phyloP scores from a whole-genome alignment of 140 eudicot species.

The Stevia rebaudiana region DNA sequence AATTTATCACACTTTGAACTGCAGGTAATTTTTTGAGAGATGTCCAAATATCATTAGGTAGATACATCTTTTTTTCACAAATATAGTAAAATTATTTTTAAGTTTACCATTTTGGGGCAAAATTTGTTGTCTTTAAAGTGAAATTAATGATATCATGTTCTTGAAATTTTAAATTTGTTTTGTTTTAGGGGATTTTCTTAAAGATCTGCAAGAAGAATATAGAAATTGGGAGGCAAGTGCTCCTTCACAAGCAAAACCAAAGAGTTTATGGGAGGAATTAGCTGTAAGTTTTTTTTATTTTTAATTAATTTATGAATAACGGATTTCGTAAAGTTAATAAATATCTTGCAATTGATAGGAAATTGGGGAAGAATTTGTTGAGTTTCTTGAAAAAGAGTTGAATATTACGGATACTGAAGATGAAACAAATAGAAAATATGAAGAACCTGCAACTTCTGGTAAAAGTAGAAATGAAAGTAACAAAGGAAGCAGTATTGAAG shows the following conservation, averaged over 20 bases:
- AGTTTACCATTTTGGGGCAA: conserved; percentile 15
- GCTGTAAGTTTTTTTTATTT: conserved; percentile 41
- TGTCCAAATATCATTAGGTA: conserved; percentile 94
- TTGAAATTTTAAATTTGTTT: conserved; percentile 24
- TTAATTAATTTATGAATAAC: neutral
- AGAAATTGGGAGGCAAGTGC: conserved; percentile 80
- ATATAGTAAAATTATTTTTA: conserved; percentile 22
- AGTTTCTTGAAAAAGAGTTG: conserved; percentile 88
- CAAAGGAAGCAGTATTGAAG: conserved; percentile 51
- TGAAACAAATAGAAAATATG: conserved; percentile 25
- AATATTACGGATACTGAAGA: conserved; percentile 56
- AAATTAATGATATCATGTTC: conserved; percentile 5
- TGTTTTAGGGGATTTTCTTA: conserved; percentile 67
- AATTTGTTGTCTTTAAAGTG: conserved; percentile 18
- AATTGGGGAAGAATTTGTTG: conserved; percentile 93
- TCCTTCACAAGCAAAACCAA: conserved; percentile 75
- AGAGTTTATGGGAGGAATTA: conserved; percentile 95
- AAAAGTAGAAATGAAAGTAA: conserved; percentile 26
- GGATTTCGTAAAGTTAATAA: neutral
- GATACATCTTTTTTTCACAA: conserved; percentile 39
- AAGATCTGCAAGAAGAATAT: conserved; percentile 89
- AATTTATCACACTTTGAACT: conserved; percentile 53
- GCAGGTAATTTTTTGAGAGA: conserved; percentile 98
- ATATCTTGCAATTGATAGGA: conserved; percentile 44
- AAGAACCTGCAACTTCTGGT: conserved; percentile 29